Percentiles rank a stretch among this genome's conserved stretches.
Evolutionary conservation across 805 yeast species (phyloP).

Genomic region (Cyberlindnera bimundalis): DNA sequence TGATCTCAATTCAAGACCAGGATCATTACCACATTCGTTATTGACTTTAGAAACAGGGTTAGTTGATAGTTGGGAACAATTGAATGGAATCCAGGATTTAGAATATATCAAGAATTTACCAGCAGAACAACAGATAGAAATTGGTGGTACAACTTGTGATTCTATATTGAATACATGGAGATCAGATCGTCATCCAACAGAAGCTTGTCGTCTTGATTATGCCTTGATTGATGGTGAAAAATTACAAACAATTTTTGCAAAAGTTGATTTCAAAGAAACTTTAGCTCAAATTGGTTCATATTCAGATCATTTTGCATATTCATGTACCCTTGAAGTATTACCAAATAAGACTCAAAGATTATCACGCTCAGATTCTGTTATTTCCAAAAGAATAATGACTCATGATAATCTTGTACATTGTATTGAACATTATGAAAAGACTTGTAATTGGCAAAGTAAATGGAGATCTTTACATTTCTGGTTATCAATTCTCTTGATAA

Average conservation of each 20-base stretch:
- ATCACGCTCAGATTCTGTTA: not conserved
- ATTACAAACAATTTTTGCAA: constrained; percentile 55
- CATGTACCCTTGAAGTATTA: constrained; percentile 38
- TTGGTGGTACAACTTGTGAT: constrained; percentile 90
- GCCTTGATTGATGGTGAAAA: constrained; percentile 65
- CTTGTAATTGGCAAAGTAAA: constrained; percentile 53
- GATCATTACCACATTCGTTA: constrained; percentile 74
- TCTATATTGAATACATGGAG: constrained; percentile 88
- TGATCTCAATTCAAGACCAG: constrained; percentile 87
- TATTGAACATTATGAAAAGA: constrained; percentile 44
- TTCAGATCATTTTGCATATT: constrained; percentile 91
- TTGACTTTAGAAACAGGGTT: constrained; percentile 67
- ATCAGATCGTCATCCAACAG: constrained; percentile 29
- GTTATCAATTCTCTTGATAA: constrained; percentile 45
- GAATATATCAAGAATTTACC: constrained; percentile 42
- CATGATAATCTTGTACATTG: constrained; percentile 33
- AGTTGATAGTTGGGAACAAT: constrained; percentile 77
- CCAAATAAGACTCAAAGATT: not conserved
- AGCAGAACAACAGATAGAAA: constrained; percentile 58
- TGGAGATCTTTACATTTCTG: constrained; percentile 69
- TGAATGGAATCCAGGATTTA: constrained; percentile 47
- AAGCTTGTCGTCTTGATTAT: constrained; percentile 81
- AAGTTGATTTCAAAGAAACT: constrained; percentile 69
- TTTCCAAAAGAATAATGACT: not conserved
- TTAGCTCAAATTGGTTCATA: constrained; percentile 69